Evolutionary conservation across 2,329 filamentous ascomycete species (phyloP), one percentile per base, ranked within the genome.

Genomic region (Cephalotrichum gorgonifer): DNA sequence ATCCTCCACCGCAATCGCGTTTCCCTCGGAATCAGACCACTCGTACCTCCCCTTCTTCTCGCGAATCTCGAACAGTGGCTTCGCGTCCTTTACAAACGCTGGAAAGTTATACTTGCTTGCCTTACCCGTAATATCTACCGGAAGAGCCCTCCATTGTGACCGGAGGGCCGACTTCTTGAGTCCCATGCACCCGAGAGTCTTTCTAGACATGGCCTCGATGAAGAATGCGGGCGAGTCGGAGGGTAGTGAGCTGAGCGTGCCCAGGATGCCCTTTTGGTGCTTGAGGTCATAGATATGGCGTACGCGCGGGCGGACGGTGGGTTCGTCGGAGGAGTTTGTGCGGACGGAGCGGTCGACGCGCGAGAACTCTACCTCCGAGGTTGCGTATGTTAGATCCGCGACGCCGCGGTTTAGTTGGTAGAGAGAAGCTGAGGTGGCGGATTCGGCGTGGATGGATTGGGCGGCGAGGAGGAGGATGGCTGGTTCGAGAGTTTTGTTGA

Each of bases 241-340:
- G 7, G 23, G 31, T 8, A 47, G 33, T 8, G 45, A 47, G 6
- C 3, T 14, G n/a, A 28, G 45, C 22, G 45, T 47, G 23, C 45
- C 33, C 15, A n/a, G 15, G 17, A 47, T 11, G 4, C 45, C 45
- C 7, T 47, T 39, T 22, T 41, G 20, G 44, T 66, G 64, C 49
- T 58, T 62, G 46, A 68, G 56, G 49, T 65, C 57, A 50, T 60
- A 67, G 25, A 67, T 55, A 50, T 63, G 63, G 14, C 60, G 58
- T 30, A 60, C 57, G 33, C 57, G 61, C 6, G 60, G 52, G 31
- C 56, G 52, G 25, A 61, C 50, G 25, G 58, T 55, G 2, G 64
- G 59, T 17, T 48, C 39, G 20, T 58, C 59, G 25, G 52, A 26
- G 23, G 47, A 47, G 15, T 44, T 42, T n/a, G 45, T 53, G 43